phyloP scores from a whole-genome alignment of 2,329 filamentous ascomycete species.

The Hirsutella thompsonii region DNA sequence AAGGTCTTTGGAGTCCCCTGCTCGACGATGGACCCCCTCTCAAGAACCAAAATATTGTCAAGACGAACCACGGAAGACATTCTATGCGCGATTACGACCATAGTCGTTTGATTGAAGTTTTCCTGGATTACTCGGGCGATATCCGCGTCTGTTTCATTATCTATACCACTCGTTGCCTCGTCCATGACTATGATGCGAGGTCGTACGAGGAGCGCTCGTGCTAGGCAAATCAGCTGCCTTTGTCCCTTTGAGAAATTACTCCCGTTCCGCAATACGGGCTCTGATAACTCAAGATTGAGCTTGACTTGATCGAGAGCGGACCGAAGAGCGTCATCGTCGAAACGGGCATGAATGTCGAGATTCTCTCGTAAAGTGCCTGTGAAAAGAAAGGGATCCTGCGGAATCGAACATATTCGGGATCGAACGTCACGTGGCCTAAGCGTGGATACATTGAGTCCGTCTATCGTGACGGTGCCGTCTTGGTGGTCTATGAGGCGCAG shows the following conservation, averaged over 20 bases:
- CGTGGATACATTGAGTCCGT: conserved; percentile 22
- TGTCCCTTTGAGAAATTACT: conserved; percentile 28
- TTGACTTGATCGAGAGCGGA: conserved; percentile 26
- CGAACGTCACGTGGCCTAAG: conserved; percentile 11
- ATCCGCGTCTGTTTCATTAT: conserved; percentile 16
- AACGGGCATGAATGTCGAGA: conserved; percentile 25
- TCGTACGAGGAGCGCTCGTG: conserved; percentile 20
- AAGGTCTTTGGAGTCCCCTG: too few species aligned
- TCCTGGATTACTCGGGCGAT: conserved; percentile 18
- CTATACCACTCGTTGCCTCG: conserved; percentile 21
- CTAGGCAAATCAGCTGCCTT: conserved; percentile 28
- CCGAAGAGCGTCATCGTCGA: conserved; percentile 26
- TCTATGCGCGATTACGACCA: conserved; percentile 28
- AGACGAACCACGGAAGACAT: too few species aligned
- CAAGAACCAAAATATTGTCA: too few species aligned
- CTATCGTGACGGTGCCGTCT: conserved; percentile 27
- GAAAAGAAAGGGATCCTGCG: conserved; percentile 38
- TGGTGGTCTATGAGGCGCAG: conserved; percentile 33
- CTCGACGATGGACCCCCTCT: too few species aligned
- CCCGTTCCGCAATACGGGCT: conserved; percentile 15
- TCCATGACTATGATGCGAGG: conserved; percentile 23
- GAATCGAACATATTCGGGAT: conserved; percentile 24
- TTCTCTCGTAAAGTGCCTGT: conserved; percentile 34
- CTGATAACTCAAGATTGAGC: conserved; percentile 22
- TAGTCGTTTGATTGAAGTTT: conserved; percentile 31